Evolutionary conservation across 1,139 yeast genomes (phyloP), one percentile per base, ranked within the genome.

Genomic region (Taphrina populina): DNA sequence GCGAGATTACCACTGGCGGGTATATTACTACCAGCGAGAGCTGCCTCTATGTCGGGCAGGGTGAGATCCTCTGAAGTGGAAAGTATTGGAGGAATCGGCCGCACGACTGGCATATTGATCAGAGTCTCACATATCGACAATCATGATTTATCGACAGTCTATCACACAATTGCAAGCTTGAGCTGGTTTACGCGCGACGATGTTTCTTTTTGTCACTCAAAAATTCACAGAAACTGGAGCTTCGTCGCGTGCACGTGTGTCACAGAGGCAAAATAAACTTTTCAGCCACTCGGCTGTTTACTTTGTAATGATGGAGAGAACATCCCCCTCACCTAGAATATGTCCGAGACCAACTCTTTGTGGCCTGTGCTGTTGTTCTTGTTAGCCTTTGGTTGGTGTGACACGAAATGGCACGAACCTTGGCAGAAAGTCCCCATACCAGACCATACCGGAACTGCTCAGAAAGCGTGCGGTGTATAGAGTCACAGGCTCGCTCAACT

Each of bases 401-500:
- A n/a, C n/a, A n/a, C n/a, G n/a, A n/a, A n/a, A n/a, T n/a, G n/a
- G n/a, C n/a, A n/a, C 43, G n/a, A 4, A 37, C 43, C 29, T 92
- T 92, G 4, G 96, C 86, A 53, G 95, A 84, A 0, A 90, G 82
- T 0, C 98, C 98, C 97, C 97, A 92, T 8, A 92, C 96, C 65
- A 88, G 72, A 0, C 97, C 97, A 68, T 88, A 88, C 67, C 88
- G 86, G 74, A 92, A 92, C 67, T 86, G 88, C 64, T 84, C 82
- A 66, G 88, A 88, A 77, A 92, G 85, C 64, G 90, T 96, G 64
- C 95, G 78, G 68, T 92, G 98, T 62, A 92, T 84, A 10, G 94
- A 78, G 67, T 92, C 94, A 74, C 98, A 92, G 8, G 92, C 88
- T 64, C 83, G 88, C 63, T 83, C 88, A 52, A 90, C 80, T 1